phyloP scores from a whole-genome alignment of 2,329 filamentous ascomycete species.

The Diaporthe citri region DNA sequence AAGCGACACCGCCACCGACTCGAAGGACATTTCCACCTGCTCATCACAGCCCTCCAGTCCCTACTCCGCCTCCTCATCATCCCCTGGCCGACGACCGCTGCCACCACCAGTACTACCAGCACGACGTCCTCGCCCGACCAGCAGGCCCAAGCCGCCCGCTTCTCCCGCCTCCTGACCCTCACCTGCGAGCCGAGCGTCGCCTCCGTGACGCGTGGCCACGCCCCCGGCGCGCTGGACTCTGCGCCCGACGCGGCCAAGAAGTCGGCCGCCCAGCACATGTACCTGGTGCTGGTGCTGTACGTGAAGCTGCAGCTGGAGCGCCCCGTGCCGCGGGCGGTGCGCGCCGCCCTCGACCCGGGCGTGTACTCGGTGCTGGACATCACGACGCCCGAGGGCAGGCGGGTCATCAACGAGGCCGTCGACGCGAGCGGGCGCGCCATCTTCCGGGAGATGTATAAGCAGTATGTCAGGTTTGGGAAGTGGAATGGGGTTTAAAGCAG shows the following conservation, averaged over 20 bases:
- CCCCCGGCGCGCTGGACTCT: conserved; percentile 65
- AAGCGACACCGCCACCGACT: conserved; percentile 71
- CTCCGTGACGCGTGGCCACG: conserved; percentile 62
- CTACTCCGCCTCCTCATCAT: conserved; percentile 67
- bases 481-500: conserved; percentile 68
- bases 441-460: conserved; percentile 68
- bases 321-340: conserved; percentile 62
- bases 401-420: conserved; percentile 70
- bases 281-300: conserved; percentile 69
- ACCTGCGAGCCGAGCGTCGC: conserved; percentile 71
- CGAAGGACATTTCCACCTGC: conserved; percentile 72
- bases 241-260: conserved; percentile 72
- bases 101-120: conserved; percentile 42
- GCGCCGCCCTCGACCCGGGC: conserved; percentile 69
- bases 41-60: conserved; percentile 66
- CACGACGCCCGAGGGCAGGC: conserved; percentile 66
- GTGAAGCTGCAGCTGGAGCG: conserved; percentile 72
- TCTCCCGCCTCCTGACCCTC: conserved; percentile 68
- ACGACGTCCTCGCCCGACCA: conserved; percentile 48
- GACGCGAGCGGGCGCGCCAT: conserved; percentile 71
- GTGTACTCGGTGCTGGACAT: conserved; percentile 71
- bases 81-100: conserved; percentile 5
- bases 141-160: conserved; percentile 62
- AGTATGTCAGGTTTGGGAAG: conserved; percentile 73
- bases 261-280: conserved; percentile 73